These are phyloP conservation scores for Cordyceps tenuipes DNA, from an alignment of 2,329 filamentous ascomycete genomes.

Conservation along the genomic window DNA sequence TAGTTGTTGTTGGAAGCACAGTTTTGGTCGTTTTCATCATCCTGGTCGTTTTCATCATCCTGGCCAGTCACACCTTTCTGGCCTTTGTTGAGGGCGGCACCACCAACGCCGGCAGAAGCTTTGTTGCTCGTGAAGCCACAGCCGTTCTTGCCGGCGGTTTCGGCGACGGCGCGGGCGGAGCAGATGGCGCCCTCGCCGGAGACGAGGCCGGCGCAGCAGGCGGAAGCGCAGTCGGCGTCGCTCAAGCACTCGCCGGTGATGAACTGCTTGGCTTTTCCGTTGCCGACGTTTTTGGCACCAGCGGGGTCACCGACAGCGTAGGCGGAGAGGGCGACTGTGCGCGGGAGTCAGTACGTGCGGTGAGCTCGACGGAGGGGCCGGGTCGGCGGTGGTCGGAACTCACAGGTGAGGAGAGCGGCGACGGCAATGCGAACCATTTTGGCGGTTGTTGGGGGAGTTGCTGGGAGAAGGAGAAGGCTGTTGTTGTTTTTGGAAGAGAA, in stretches of 20 bases:
- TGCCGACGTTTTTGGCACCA: conserved; percentile 19
- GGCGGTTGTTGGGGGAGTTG: conserved; percentile 15
- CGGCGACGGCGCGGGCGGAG: conserved; percentile 20
- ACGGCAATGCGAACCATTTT: conserved; percentile 25
- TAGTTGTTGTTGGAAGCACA: background rate
- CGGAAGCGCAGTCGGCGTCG: conserved; percentile 22
- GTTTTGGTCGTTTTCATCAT: no score
- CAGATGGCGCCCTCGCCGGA: conserved; percentile 19
- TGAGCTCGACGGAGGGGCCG: background rate
- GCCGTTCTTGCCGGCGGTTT: conserved; percentile 24
- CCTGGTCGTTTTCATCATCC: no score
- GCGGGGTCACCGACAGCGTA: conserved; percentile 15
- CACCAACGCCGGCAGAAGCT: background rate
- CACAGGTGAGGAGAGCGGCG: conserved; percentile 19
- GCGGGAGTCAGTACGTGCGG: background rate
- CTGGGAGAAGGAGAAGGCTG: background rate
- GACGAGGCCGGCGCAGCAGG: conserved; percentile 21
- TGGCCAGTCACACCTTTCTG: background rate
- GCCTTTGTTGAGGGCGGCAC: background rate
- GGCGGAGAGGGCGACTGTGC: conserved; percentile 12
- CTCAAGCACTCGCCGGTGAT: conserved; percentile 20
- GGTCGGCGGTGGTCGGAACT: conserved; percentile 6
- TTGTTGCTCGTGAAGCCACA: conserved; percentile 20
- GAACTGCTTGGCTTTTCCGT: conserved; percentile 20
- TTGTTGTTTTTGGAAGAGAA: background rate